Evolutionary conservation across 1,284 basidiomycete genomes (phyloP).

Genomic region (Malassezia obtusa): DNA sequence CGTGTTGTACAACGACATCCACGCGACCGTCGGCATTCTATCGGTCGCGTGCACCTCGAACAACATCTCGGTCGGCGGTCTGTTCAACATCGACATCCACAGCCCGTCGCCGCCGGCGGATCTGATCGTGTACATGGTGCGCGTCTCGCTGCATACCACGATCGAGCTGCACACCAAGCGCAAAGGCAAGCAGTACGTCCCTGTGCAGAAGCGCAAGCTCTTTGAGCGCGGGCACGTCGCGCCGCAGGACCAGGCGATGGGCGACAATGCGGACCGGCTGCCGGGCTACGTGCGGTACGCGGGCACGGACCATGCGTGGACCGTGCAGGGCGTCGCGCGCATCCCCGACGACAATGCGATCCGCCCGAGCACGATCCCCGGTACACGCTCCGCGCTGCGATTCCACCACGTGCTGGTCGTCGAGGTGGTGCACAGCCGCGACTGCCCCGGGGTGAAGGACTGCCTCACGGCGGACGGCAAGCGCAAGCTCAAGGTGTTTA

Average conservation of each 20-base stretch:
- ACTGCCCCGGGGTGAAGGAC: not conserved
- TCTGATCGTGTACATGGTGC: conserved; percentile 43
- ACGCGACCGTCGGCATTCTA: conserved; percentile 43
- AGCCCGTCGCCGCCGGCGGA: conserved; percentile 39
- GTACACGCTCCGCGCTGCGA: conserved; percentile 32
- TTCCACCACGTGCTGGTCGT: conserved; percentile 43
- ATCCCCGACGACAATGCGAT: conserved; percentile 47
- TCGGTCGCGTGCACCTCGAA: conserved; percentile 45
- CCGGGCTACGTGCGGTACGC: conserved; percentile 37
- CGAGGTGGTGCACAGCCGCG: conserved; percentile 41
- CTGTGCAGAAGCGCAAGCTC: conserved; percentile 39
- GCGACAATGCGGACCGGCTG: conserved; percentile 29
- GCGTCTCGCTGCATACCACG: conserved; percentile 41
- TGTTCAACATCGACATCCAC: conserved; percentile 47
- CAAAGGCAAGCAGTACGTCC: conserved; percentile 37
- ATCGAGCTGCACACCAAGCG: conserved; percentile 38
- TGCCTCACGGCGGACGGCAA: conserved; percentile 11
- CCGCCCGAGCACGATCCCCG: conserved; percentile 36
- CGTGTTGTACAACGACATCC: conserved; percentile 47
- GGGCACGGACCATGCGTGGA: conserved; percentile 39
- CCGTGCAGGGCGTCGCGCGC: conserved; percentile 42
- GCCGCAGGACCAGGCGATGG: conserved; percentile 21
- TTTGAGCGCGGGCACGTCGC: conserved; percentile 45
- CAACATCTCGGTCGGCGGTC: conserved; percentile 46
- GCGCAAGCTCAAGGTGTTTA: conserved; percentile 43